These are phyloP conservation scores for Hypoxylon fuscum DNA, from an alignment of 495 filamentous ascomycete species.

Conservation along the genomic window DNA sequence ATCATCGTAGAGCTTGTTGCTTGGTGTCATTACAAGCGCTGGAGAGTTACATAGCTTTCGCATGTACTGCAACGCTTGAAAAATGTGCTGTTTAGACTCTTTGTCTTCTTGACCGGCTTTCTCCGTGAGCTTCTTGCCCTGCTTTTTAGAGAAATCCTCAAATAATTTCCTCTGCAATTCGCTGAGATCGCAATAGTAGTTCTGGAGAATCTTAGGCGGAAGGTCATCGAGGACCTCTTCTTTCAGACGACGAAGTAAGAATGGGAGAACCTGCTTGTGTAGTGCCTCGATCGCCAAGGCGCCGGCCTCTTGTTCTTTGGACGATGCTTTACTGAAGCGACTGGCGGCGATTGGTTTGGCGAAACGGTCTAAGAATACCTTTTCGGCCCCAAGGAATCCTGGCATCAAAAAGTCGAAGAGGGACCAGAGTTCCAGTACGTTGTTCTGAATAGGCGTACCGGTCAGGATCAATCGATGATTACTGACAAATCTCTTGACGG, in stretches of 20 bases:
- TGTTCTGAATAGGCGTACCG: slow-evolving; percentile 98
- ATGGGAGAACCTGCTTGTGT: slow-evolving; percentile 97
- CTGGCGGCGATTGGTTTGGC: slow-evolving; percentile 96
- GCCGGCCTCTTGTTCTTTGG: slow-evolving; percentile 97
- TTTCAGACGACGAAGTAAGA: slow-evolving; percentile 94
- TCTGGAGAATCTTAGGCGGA: slow-evolving; percentile 97
- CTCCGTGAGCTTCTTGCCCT: slow-evolving; percentile 81
- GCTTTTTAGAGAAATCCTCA: slow-evolving; percentile 93
- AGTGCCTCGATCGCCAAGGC: slow-evolving; percentile 95
- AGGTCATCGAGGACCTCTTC: slow-evolving; percentile 97
- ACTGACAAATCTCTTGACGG: slow-evolving; percentile 85
- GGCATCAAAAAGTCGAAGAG: slow-evolving; percentile 99
- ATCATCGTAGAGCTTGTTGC: slow-evolving; percentile 87
- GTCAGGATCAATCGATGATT: slow-evolving; percentile 97
- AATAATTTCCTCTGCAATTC: slow-evolving; percentile 94
- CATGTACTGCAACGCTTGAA: slow-evolving; percentile 99
- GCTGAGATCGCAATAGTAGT: slow-evolving; percentile 99
- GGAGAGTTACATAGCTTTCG: slow-evolving; percentile 98
- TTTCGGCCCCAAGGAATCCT: slow-evolving; percentile 96
- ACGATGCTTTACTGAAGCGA: slow-evolving; percentile 94
- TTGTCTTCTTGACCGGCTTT: slow-evolving; percentile 84
- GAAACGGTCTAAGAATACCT: slow-evolving; percentile 96
- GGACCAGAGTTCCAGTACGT: slow-evolving; percentile 97
- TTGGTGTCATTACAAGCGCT: slow-evolving; percentile 91
- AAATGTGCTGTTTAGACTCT: slow-evolving; percentile 96